Conservation (phyloP, 2,329 filamentous ascomycete species). For the Daldinia eschscholtzii region DNA sequence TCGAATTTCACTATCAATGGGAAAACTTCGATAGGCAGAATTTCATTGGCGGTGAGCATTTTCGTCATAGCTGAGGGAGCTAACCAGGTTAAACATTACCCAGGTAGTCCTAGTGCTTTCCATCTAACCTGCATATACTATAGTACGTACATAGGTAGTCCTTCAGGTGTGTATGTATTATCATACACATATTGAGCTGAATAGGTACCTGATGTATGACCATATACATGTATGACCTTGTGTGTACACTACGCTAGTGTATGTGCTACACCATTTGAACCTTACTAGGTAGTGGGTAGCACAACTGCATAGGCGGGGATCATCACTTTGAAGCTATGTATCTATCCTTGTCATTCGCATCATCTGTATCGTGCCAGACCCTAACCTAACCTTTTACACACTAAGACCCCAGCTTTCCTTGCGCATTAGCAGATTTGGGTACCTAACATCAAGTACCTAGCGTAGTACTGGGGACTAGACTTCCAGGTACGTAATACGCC, state of each 20-base stretch:
- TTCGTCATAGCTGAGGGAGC: conserved; percentile 28
- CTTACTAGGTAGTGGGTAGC: conserved; percentile 28
- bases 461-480: conserved; percentile 7
- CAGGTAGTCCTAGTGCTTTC: conserved; percentile 6
- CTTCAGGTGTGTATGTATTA: neutral
- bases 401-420: neutral
- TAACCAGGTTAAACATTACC: conserved; percentile 7
- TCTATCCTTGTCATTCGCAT: neutral
- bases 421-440: neutral
- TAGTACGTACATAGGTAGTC: too few relatives aligned
- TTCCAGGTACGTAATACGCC: conserved; percentile 31
- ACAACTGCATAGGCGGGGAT: conserved; percentile 18
- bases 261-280: neutral
- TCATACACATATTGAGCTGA: neutral
- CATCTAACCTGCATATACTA: neutral
- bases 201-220: too few relatives aligned
- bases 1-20: conserved; percentile 8
- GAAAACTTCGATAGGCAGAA: conserved; percentile 12
- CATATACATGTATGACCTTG: neutral
- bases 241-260: too few relatives aligned
- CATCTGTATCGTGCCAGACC: neutral
- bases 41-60: conserved; percentile 28
- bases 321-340: neutral
- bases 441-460: neutral
- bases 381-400: neutral